phyloP scores from a whole-genome alignment of 1,284 basidiomycete species.

The Bjerkandera adusta region DNA sequence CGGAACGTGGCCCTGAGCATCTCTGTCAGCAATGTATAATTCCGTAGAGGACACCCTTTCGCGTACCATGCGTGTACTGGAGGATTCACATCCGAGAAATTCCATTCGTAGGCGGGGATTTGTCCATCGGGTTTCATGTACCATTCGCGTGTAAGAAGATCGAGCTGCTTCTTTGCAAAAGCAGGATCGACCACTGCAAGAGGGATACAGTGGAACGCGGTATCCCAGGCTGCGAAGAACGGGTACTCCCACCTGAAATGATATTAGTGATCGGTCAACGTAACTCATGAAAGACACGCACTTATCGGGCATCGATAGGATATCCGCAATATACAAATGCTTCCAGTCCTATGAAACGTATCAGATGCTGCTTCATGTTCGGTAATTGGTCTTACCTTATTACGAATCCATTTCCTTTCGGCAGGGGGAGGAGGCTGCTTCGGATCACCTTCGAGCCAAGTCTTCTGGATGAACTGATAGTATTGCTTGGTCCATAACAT shows the following conservation, averaged over 20 bases:
- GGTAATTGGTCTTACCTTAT: conserved; percentile 54
- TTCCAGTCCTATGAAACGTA: conserved; percentile 74
- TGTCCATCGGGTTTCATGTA: conserved; percentile 99
- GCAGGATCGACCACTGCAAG: conserved; percentile 92
- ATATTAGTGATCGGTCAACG: conserved; percentile 1
- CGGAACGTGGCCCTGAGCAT: conserved; percentile 85
- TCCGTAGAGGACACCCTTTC: background rate
- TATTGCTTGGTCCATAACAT: conserved; percentile 99
- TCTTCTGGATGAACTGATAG: conserved; percentile 94
- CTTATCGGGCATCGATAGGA: conserved; percentile 99
- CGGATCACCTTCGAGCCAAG: conserved; percentile 95
- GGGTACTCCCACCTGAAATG: conserved; percentile 88
- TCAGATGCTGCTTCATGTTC: background rate
- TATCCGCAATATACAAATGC: conserved; percentile 93
- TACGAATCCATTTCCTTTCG: conserved; percentile 84
- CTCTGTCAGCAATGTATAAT: background rate
- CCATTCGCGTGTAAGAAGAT: conserved; percentile 96
- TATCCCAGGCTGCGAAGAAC: conserved; percentile 95
- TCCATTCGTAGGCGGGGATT: conserved; percentile 99
- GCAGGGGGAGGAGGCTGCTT: conserved; percentile 93
- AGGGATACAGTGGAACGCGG: conserved; percentile 97
- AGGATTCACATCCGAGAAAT: conserved; percentile 95
- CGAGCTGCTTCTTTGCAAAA: conserved; percentile 97
- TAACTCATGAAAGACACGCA: conserved; percentile 29
- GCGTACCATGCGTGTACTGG: conserved; percentile 92